Percentiles rank a stretch among this genome's conserved stretches.
Conservation (phyloP, 768 basidiomycete species). For the Kondoa malvinella region DNA sequence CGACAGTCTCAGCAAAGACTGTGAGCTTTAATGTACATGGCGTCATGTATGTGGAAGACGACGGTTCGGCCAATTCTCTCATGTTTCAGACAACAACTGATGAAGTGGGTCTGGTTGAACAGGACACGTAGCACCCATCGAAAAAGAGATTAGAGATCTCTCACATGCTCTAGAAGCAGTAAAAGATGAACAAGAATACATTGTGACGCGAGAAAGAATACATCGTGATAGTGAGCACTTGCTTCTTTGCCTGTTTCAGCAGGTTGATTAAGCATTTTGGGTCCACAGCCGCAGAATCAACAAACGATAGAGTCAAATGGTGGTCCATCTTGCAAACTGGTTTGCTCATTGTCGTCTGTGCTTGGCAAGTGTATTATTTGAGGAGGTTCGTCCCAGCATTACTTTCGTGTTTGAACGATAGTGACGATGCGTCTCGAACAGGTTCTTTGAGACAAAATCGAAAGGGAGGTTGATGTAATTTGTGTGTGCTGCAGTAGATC, state of each 20-base stretch:
- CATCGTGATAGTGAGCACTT: slow-evolving; percentile 80
- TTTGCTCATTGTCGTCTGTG: slow-evolving; percentile 75
- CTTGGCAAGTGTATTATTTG: slow-evolving; percentile 94
- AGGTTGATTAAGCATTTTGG: not conserved
- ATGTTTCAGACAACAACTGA: not conserved
- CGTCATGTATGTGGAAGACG: slow-evolving; percentile 78
- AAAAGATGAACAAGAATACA: slow-evolving; percentile 98
- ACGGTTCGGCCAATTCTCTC: slow-evolving; percentile 41
- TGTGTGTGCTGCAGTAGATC: not conserved
- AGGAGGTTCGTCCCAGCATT: slow-evolving; percentile 37
- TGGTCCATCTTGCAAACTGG: slow-evolving; percentile 86
- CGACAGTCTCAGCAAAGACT: slow-evolving; percentile 82
- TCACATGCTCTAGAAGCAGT: slow-evolving; percentile 66
- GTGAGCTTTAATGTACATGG: slow-evolving; percentile 98
- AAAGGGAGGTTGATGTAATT: not conserved
- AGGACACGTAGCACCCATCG: slow-evolving; percentile 68
- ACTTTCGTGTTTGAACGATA: not conserved
- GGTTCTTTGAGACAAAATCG: not conserved
- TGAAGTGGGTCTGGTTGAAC: not conserved
- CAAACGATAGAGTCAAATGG: slow-evolving; percentile 90
- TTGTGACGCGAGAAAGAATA: slow-evolving; percentile 75
- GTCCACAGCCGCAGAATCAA: slow-evolving; percentile 36
- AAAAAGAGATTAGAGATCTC: slow-evolving; percentile 77
- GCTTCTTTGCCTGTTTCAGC: not conserved
- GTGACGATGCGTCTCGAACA: too few relatives aligned